A percentile compares a stretch with the other conserved stretches of the same genome.
Evolutionary conservation across 257 asterid species (phyloP).

Genomic region (Anisodus acutangulus): DNA sequence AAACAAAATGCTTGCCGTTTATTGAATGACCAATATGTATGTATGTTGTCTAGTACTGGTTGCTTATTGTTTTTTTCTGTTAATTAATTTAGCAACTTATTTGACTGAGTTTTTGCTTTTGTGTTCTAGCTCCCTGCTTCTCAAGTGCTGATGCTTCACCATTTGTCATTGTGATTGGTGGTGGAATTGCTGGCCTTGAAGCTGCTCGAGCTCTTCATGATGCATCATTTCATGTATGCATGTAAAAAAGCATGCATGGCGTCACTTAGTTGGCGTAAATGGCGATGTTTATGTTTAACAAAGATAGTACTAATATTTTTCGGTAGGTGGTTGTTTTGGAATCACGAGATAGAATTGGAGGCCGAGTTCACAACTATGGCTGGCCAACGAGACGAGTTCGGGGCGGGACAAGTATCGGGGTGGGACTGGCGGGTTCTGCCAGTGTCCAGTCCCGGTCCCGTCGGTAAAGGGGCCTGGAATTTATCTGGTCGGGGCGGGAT

Average conservation of each 20-base stretch:
- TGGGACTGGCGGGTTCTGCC: too few relatives aligned
- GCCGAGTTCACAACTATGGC: constrained; percentile 93
- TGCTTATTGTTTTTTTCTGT: not conserved
- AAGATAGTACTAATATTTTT: not conserved
- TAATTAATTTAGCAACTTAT: too few relatives aligned
- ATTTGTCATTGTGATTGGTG: constrained; percentile 88
- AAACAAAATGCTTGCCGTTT: too few relatives aligned
- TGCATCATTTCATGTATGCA: constrained; percentile 76
- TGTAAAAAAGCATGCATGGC: not conserved
- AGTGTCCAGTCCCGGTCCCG: too few relatives aligned
- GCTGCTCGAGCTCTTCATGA: constrained; percentile 95
- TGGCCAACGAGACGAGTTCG: too few relatives aligned
- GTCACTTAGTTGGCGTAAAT: not conserved
- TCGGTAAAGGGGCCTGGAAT: too few relatives aligned
- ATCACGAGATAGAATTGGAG: constrained; percentile 96
- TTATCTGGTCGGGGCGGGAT: too few relatives aligned
- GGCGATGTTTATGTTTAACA: constrained; percentile 1
- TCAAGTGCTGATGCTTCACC: constrained; percentile 60
- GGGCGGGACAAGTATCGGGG: too few relatives aligned
- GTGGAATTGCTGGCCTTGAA: constrained; percentile 88
- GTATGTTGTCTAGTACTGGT: not conserved
- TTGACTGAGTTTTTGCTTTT: constrained; percentile 27
- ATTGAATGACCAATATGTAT: not conserved
- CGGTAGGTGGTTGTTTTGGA: constrained; percentile 84
- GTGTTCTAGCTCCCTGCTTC: constrained; percentile 56